Evolutionary conservation across 2,329 filamentous ascomycete species (phyloP), one percentile per base, ranked within the genome.

Genomic region (Paecilomyces sp.): DNA sequence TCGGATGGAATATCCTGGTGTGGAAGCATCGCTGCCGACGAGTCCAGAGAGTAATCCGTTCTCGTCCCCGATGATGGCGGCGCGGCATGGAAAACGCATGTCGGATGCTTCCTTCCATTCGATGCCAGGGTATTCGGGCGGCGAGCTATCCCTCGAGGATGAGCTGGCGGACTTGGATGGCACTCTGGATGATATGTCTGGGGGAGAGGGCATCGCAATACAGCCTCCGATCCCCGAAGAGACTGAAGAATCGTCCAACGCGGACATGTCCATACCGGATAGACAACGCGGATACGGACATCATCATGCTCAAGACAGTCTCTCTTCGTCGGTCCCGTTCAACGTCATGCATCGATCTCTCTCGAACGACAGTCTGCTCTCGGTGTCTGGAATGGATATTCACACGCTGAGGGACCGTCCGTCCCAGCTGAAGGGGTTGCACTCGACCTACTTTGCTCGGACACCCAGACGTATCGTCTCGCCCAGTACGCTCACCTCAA

Each of bases 351-450:
- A 85, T 50, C 87, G 88, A 33, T 82, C 86, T 2, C 71, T 86
- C 1, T 96, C 92, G 1, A 91, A 96, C 66, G 92, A 97, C 71
- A 96, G 91, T 18, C 87, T 97, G 62, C 84, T 97, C 65, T 97
- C 92, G 0, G 83, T 96, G 1, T 85, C 88, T 0, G 92, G 91
- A 1, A 88, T 96, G 72, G 93, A 97, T 70, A 95, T 96, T 56
- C 92, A 96, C 72, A 92, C 89, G 0, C 80, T 95, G 3, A 87
- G 88, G 67, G 82, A 83, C 1, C 85, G 89, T 3, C 90, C 91
- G 0, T 90, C 89, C 34, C 90, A 95, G 67, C 87, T 18, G 78
- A 78, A 62, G 68, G 67, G 24, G 69, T 85, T 62, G 71, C 82
- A 56, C 78, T 80, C 33, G 76, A 83, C 25, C 84, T 82, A 60